Base-by-base conservation (phyloP, 495 filamentous ascomycete species). In the Echria macrotheca region DNA sequence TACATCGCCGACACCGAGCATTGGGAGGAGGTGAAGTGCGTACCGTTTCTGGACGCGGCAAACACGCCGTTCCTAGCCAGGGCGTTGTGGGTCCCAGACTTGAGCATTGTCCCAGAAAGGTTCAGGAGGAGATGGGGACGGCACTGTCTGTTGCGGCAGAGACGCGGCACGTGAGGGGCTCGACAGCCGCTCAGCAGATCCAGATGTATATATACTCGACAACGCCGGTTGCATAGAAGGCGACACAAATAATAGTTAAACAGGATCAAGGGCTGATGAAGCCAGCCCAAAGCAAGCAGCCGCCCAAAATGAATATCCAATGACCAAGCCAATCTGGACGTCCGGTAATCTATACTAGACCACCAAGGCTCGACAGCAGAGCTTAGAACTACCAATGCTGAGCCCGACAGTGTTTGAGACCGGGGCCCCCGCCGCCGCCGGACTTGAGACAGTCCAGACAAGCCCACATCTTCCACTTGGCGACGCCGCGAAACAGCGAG, bases 61-160 rank as follows among this genome's bases (percentile, higher is more conserved):
- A 71, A 72, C 52, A 96, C 94, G 0, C 69, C 77, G 32, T 69
- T 86, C 19, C 40, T 96, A 2, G 84, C 85, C n/a, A 77, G 93
- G 43, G 74, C 87, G 25, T 66, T 95, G 49, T 96, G 91, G 91
- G 64, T 94, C 25, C 94, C 93, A 1, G 79, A 94, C 53, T 71
- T 75, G 56, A 69, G 77, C 8, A 56, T 89, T 15, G 71, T 96
- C 35, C 90, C 89, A 8, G 71, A 81, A 47, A 72, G 72, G 46
- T 83, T 78, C 43, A 80, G 70, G 47, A 78, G 90, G 51, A 78
- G 79, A 62, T 96, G 87, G 86, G 89, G 87, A 41, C 67, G 78
- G 31, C 89, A 95, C 67, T 96, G 90, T 61, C 71, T 96, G 41
- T 67, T 95, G 49, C 73, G 73, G 57, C 79, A 79, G 53, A 75